Evolutionary conservation across 2,329 filamentous ascomycete species (phyloP), one percentile per base, ranked within the genome.

Genomic region (Monosporascus sp.): DNA sequence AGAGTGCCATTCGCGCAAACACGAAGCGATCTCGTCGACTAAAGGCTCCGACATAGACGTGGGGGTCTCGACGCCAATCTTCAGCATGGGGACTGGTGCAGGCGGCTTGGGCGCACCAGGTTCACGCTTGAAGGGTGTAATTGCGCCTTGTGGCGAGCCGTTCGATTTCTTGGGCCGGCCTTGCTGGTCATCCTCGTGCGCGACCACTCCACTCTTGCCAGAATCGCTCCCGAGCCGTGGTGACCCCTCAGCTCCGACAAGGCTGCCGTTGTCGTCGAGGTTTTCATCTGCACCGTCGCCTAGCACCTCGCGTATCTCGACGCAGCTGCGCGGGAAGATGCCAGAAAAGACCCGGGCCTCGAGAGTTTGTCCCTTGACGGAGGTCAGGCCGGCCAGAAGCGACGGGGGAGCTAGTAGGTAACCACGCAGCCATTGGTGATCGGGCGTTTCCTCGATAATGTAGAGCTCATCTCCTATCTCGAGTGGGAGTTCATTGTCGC

Each of bases 381-480:
- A 93, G 11, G 91, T 97, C 69, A 99, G 76, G 48, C 93, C 94
- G 18, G 94, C 90, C 55, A 99, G 82, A 68, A 99, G 77, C 63
- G 91, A 96, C 20, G 94, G 94, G 50, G 94, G 93, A 58, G 94
- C 91, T 61, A 99, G 88, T 55, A 99, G 81, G 72, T 99, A 99
- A 55, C 94, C 94, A 51, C 94, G 87, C 72, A 93, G 88, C 95
- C 94, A 99, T 69, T 90, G 84, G 65, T 88, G 89, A 73, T 96
- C 85, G 22, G 91, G 88, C 40, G 93, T 95, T 74, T 97, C 91
- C 74, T 97, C 93, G 68, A 99, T 97, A 61, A 99, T 95, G 75
- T 99, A 99, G 60, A 99, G 79, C 74, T 99, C 94, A 80, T 99
- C 94, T 70, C 94, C 94, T 59, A 99, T 90, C 73, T 99, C 92